Base-by-base conservation (phyloP, 108 stramenopile genomes). In the Skeletonema costatum region DNA sequence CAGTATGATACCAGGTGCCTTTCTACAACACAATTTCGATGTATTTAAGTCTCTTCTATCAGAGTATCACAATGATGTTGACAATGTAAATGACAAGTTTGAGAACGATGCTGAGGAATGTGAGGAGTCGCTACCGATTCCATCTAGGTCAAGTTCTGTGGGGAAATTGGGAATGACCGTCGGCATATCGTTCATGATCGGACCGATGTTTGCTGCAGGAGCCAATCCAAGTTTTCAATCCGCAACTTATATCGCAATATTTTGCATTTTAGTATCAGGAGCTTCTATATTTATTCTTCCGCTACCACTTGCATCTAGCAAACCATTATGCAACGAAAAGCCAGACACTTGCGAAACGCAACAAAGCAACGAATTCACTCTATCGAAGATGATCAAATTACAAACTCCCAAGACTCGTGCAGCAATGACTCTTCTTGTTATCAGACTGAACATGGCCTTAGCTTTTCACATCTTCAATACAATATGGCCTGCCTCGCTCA, bases 401-500 rank as follows among this genome's bases (percentile, higher is more conserved):
- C 30, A 75, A 51, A 70, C 88, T 5, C 90, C 89, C 5, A 70
- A 82, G 32, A 81, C 90, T 12, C 87, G 86, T 2, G 88, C 90
- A 38, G 92, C 91, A 4, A 59, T 89, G 33, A 79, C 87, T 21
- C 65, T 97, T 31, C 78, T 93, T 56, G 39, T 70, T 3, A 63
- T 87, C 17, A 76, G 93, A 31, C 32, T 90, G 1, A 81, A 81
- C 68, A 92, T 93, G 93, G 80, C 87, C 14, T 73, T 97, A 2
- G 86, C 92, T 4, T 94, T 91, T 75, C 92, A 95, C 66, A 85
- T 95, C 64, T 97, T 91, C 82, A 85, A 90, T 50, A 91, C 92
- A 9, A 89, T 92, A 46, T 94, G 92, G 92, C 85, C 90, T 4
- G 82, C 83, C 31, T 90, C 90, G 4, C 83, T 94, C 69, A 88